Base-by-base conservation (phyloP, 495 filamentous ascomycete species). In the Penicillium longicatenatum region DNA sequence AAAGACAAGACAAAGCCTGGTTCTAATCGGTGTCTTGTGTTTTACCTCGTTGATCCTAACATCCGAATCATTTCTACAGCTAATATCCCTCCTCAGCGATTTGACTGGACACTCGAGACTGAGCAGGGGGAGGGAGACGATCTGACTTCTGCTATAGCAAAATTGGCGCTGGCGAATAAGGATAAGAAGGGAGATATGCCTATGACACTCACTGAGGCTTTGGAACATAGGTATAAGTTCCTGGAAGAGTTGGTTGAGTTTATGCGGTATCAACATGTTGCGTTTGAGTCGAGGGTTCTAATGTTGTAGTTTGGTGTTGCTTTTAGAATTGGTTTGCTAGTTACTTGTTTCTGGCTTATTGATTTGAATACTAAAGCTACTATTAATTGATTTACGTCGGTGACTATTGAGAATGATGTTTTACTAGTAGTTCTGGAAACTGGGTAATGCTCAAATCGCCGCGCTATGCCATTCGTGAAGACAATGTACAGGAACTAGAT, bases 41-140 rank as follows among this genome's bases (percentile, higher is more conserved):
- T 87, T 19, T 83, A 75, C 62, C 72, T 88, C 5, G 70, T 87
- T 14, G 82, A 86, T 60, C 84, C 84, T 0, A 68, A 77, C 29
- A 67, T 75, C 17, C 75, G 83, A 8, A 75, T 84, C 48, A 76
- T 84, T 33, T 80, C 75, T 2, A 85, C 84, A 0, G 76, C 77
- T 0, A 80, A 82, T 55, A 77, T 87, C 0, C 83, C 85, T 4
- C 82, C 83, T 0, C 84, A 82, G 58, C 61, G 72, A 14, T 17
- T 70, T 3, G 72, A 77, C 56, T 79, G 75, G 75, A 71, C 66
- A 16, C 51, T 60, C 11, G 63, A 67, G 47, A 44, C 61, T 0
- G 26, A 57, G 2, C 55, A 65, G 4, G 30, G 7, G 0, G 46
- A 65, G 4, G 54, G 51, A 0, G 41, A 53, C 6, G 41, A 65